Evolutionary conservation across 768 basidiomycete species (phyloP), one percentile per base, ranked within the genome.

Genomic region (Lanmaoa rubissima): DNA sequence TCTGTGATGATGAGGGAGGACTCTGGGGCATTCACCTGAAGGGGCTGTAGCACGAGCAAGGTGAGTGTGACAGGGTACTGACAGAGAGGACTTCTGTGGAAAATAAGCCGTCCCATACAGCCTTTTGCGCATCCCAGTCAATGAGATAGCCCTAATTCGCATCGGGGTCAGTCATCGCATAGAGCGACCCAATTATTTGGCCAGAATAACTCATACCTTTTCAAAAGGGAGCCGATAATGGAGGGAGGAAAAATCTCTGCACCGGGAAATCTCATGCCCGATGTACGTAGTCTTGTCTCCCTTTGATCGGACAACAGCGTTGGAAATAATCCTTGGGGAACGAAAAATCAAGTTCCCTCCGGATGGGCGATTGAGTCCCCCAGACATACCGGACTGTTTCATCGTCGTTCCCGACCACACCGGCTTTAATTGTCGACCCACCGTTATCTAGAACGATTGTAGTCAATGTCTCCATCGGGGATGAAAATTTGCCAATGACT

Each of bases 111-210:
- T 98, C 95, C 94, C 94, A 98, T 6, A 98, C 79, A 17, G 89
- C 88, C 71, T 96, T 96, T 72, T 98, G 86, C 3, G 89, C 89
- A 61, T 97, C 94, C 95, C 95, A 98, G 66, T 96, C 94, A 31
- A 92, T 87, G 16, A 96, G 76, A 72, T 89, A 92, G 28, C 95
- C 95, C 95, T 97, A 70, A 53, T 64, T 71, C 60, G 21, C 48
- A 19, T 35, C 63, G 59, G 68, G 50, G 59, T 64, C 55, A 58
- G 54, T 53, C 32, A 36, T 34, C 32, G 19, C 16, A 42, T 40
- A 14, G 39, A 28, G 35, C 32, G 48, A 34, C 11, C 31, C 0
- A 31, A 35, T 19, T 45, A 16, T 46, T 24, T 36, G 34, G 49
- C 13, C 19, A 41, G 38, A 51, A 47, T 24, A 45, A 24, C 19